Conservation (phyloP, 2,329 filamentous ascomycete genomes). For the Tolypocladium capitatum region DNA sequence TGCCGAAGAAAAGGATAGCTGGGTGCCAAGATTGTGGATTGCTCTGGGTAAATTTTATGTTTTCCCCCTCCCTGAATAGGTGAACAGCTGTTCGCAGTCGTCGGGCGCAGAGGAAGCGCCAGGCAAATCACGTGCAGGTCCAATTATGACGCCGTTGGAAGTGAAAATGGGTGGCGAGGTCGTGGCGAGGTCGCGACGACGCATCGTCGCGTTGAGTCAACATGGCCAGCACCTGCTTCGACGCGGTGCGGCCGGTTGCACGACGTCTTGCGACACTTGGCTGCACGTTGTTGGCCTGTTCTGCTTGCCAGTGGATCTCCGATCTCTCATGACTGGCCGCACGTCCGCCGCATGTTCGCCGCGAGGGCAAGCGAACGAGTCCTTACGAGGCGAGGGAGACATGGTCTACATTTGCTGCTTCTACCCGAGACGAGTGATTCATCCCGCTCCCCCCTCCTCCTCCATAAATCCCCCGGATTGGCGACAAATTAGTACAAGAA, state of each 20-base stretch:
- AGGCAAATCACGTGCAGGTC: neutral
- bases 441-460: neutral
- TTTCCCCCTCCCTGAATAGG: too few relatives aligned
- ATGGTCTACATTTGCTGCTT: neutral
- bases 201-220: neutral
- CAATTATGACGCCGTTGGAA: neutral
- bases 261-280: neutral
- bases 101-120: neutral
- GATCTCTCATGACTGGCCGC: neutral
- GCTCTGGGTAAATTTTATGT: neutral
- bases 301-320: too few relatives aligned
- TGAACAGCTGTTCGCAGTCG: neutral
- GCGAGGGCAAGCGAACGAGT: neutral
- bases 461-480: too few relatives aligned
- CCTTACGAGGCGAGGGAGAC: neutral
- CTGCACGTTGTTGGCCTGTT: neutral
- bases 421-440: neutral
- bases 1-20: neutral
- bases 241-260: neutral
- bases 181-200: neutral
- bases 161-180: neutral
- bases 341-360: neutral
- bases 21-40: neutral
- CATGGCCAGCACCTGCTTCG: neutral
- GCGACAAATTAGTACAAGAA: neutral